Percentiles rank a stretch among this genome's conserved stretches.
phyloP scores from a whole-genome alignment of 352 stramenopile genomes.

The Pythium graminicola region DNA sequence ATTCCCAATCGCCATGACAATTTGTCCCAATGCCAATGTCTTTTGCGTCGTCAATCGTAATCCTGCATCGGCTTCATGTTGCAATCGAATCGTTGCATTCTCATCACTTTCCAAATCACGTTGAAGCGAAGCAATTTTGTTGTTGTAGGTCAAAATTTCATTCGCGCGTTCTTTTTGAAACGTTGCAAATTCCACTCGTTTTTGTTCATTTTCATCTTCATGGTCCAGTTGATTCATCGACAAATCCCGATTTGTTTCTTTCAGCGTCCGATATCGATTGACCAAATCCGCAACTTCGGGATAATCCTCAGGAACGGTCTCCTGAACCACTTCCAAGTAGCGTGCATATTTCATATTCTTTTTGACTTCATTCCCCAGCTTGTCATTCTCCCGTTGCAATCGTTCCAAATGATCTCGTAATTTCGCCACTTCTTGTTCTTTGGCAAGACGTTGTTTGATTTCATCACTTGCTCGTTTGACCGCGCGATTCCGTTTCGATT shows the following conservation, averaged over 20 bases:
- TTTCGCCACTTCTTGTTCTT: slow-evolving; percentile 82
- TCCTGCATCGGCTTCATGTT: slow-evolving; percentile 85
- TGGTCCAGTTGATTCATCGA: slow-evolving; percentile 64
- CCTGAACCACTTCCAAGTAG: slow-evolving; percentile 87
- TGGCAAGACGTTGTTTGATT: slow-evolving; percentile 85
- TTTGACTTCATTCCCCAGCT: slow-evolving; percentile 53
- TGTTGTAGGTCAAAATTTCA: slow-evolving; percentile 91
- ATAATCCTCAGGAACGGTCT: slow-evolving; percentile 88
- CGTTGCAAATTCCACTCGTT: slow-evolving; percentile 68
- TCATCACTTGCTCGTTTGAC: slow-evolving; percentile 90
- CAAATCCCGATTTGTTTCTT: slow-evolving; percentile 85
- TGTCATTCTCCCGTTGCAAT: slow-evolving; percentile 62
- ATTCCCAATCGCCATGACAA: slow-evolving; percentile 85
- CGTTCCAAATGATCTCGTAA: slow-evolving; percentile 66
- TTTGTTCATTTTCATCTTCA: slow-evolving; percentile 84
- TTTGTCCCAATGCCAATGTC: slow-evolving; percentile 86
- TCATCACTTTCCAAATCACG: slow-evolving; percentile 69
- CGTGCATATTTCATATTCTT: slow-evolving; percentile 84
- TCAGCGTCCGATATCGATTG: slow-evolving; percentile 89
- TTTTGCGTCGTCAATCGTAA: slow-evolving; percentile 87
- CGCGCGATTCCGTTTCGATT: slow-evolving; percentile 90
- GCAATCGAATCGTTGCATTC: slow-evolving; percentile 58
- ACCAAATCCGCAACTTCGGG: slow-evolving; percentile 89
- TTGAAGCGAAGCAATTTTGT: slow-evolving; percentile 84
- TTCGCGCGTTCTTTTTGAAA: slow-evolving; percentile 89